phyloP scores from a whole-genome alignment of 495 filamentous ascomycete species.

The Daldinia grandis region DNA sequence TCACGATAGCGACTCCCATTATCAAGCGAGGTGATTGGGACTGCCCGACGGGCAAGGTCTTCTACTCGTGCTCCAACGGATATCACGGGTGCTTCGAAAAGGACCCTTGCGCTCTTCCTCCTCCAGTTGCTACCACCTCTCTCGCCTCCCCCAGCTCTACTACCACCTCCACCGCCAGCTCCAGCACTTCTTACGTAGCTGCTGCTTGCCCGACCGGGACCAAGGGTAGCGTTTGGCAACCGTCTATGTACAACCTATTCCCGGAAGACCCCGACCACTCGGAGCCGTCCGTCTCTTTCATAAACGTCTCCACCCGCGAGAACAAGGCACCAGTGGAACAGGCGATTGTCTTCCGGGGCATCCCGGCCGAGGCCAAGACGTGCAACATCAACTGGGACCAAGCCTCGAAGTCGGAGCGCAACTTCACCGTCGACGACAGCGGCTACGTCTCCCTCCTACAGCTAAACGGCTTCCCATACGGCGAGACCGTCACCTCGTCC shows the following conservation, averaged over 20 bases:
- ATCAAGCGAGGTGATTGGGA: slow-evolving; percentile 15
- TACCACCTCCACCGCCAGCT: background rate
- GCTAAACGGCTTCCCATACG: slow-evolving; percentile 41
- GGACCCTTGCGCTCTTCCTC: slow-evolving; percentile 34
- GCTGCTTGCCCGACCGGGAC: slow-evolving; percentile 51
- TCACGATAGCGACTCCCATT: slow-evolving; percentile 16
- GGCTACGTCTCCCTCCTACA: slow-evolving; percentile 41
- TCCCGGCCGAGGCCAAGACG: slow-evolving; percentile 43
- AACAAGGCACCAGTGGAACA: slow-evolving; percentile 45
- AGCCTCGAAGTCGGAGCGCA: slow-evolving; percentile 41
- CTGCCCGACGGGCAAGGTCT: slow-evolving; percentile 21
- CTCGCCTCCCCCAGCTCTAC: background rate
- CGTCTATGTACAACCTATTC: slow-evolving; percentile 59
- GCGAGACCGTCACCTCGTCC: slow-evolving; percentile 11
- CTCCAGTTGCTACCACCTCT: slow-evolving; percentile 10
- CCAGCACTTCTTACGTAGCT: background rate
- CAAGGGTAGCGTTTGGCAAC: slow-evolving; percentile 61
- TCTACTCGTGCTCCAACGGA: slow-evolving; percentile 35
- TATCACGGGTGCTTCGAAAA: slow-evolving; percentile 29
- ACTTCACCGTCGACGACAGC: slow-evolving; percentile 46
- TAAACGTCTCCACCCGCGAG: slow-evolving; percentile 41
- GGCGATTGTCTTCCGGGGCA: slow-evolving; percentile 43
- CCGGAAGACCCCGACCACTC: slow-evolving; percentile 59
- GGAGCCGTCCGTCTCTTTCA: slow-evolving; percentile 43
- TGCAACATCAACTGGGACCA: slow-evolving; percentile 49